Conservation (phyloP, 148 eudicot species). For the Salicornia ramosissima region DNA sequence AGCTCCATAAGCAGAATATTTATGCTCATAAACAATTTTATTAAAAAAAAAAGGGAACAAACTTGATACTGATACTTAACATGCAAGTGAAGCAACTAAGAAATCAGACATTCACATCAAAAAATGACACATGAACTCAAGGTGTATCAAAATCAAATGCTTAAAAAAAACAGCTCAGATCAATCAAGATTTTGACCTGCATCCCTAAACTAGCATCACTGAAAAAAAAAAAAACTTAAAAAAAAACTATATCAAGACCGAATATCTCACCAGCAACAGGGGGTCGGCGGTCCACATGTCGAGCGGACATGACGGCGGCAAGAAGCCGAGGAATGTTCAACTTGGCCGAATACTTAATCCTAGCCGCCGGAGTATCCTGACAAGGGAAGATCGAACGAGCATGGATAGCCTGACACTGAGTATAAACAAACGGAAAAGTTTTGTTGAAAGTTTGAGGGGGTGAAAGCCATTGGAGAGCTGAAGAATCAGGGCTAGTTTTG, state of each 20-base stretch:
- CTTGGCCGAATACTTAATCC: conserved; percentile 52
- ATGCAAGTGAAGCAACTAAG: not conserved
- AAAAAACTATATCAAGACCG: not conserved
- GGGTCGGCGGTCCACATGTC: conserved; percentile 54
- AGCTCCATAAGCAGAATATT: not conserved
- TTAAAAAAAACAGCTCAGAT: too few species aligned
- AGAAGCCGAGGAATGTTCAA: conserved; percentile 60
- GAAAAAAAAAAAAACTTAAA: not conserved
- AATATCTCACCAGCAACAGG: conserved; percentile 42
- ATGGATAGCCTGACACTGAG: conserved; percentile 92
- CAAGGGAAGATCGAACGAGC: conserved; percentile 85
- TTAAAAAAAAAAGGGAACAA: too few species aligned
- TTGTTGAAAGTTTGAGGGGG: conserved; percentile 81
- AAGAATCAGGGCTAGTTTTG: conserved; percentile 29
- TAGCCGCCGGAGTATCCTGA: conserved; percentile 90
- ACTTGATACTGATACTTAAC: too few species aligned
- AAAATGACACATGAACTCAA: too few species aligned
- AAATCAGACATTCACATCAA: not conserved
- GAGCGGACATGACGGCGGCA: conserved; percentile 79
- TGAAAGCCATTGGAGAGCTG: conserved; percentile 88
- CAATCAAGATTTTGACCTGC: too few species aligned
- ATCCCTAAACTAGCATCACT: not conserved
- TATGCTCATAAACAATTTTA: not conserved
- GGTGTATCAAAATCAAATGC: too few species aligned
- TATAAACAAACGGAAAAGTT: conserved; percentile 64